phyloP scores from a whole-genome alignment of 768 basidiomycete genomes.

The Leccinum disarticulatum region DNA sequence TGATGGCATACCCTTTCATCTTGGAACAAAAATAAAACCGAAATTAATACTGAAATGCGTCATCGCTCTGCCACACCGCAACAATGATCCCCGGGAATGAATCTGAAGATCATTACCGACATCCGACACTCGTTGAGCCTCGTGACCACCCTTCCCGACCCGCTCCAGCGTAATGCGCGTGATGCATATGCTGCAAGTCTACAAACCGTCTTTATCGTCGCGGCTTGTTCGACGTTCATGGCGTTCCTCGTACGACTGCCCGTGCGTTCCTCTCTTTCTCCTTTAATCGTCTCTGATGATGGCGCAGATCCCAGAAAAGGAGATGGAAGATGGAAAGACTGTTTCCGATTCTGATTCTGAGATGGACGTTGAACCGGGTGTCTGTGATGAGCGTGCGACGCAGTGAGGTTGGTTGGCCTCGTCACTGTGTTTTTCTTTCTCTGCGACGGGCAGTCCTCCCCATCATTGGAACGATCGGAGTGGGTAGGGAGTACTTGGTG shows the following conservation, averaged over 20 bases:
- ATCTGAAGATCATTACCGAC: conserved; percentile 13
- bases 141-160: conserved; percentile 8
- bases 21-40: neutral
- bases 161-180: conserved; percentile 16
- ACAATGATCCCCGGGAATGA: neutral
- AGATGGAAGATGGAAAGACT: neutral
- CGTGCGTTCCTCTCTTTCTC: conserved; percentile 3
- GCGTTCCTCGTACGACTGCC: conserved; percentile 21
- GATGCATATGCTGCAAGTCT: conserved; percentile 24
- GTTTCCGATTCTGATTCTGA: neutral
- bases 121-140: conserved; percentile 23
- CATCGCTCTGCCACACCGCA: neutral
- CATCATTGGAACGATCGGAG: no score
- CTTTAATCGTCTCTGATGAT: neutral
- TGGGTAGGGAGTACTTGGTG: no score
- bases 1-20: neutral
- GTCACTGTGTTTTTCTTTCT: no score
- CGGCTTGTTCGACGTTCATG: conserved; percentile 20
- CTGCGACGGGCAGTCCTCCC: no score
- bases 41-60: neutral
- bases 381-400: neutral
- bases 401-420: neutral
- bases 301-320: conserved; percentile 16
- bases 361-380: neutral
- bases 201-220: conserved; percentile 17